phyloP scores from a whole-genome alignment of 768 basidiomycete species.

The Mycena latifolia region DNA sequence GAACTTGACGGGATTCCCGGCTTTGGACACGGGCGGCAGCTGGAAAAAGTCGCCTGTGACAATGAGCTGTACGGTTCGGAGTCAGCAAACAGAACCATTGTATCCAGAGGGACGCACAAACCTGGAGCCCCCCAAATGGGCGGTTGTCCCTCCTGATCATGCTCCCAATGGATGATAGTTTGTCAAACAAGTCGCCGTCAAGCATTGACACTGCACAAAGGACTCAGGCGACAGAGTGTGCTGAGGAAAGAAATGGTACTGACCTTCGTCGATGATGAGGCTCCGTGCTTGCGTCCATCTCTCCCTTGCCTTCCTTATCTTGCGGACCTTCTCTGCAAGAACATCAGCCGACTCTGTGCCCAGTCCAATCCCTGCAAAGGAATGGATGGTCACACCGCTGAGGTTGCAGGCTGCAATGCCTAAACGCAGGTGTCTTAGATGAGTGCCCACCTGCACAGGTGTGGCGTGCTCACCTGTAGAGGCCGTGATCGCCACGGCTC shows the following conservation, averaged over 20 bases:
- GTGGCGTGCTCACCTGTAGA: slow-evolving; percentile 74
- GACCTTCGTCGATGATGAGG: slow-evolving; percentile 87
- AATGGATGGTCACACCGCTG: slow-evolving; percentile 94
- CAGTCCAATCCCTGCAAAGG: slow-evolving; percentile 91
- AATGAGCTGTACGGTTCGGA: slow-evolving; percentile 65
- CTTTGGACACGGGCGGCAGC: slow-evolving; percentile 89
- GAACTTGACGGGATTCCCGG: slow-evolving; percentile 70
- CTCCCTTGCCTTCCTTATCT: slow-evolving; percentile 82
- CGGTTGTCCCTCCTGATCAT: slow-evolving; percentile 67
- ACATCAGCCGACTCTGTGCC: slow-evolving; percentile 73
- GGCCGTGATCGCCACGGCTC: slow-evolving; percentile 92
- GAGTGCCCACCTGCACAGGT: background rate
- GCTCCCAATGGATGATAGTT: slow-evolving; percentile 78
- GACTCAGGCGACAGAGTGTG: too few relatives aligned
- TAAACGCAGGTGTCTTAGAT: slow-evolving; percentile 36
- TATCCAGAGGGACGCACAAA: slow-evolving; percentile 39
- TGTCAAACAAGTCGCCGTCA: slow-evolving; percentile 92
- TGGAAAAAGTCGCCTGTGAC: slow-evolving; percentile 99
- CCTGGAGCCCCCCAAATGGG: slow-evolving; percentile 96
- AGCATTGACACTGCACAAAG: slow-evolving; percentile 89
- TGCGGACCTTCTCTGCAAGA: slow-evolving; percentile 73
- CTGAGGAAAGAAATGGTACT: slow-evolving; percentile 18
- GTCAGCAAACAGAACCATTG: background rate
- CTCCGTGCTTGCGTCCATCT: slow-evolving; percentile 90
- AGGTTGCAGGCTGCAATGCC: slow-evolving; percentile 98